Conservation (phyloP, 176 grass and related monocot genomes). For the Rhynchospora pubera region DNA sequence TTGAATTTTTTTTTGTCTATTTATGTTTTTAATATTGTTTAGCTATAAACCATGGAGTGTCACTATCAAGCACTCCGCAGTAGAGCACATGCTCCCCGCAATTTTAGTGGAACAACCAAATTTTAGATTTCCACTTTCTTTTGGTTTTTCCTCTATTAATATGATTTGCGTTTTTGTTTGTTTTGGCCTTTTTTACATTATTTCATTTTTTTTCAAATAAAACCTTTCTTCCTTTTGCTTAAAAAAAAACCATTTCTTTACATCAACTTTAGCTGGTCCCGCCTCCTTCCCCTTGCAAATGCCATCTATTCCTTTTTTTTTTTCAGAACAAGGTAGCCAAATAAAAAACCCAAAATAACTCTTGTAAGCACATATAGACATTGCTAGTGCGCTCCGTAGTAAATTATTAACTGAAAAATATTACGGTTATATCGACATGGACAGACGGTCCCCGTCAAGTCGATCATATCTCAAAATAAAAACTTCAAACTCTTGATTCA, state of each 20-base stretch:
- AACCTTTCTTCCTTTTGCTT: neutral
- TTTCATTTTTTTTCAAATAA: neutral
- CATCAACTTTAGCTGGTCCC: neutral
- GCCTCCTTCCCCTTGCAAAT: too few relatives aligned
- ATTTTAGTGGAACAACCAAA: conserved; percentile 7
- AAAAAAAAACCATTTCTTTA: neutral
- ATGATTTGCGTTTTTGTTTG: neutral
- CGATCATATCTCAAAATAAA: too few relatives aligned
- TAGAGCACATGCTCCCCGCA: neutral
- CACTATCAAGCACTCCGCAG: neutral
- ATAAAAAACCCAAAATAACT: too few relatives aligned
- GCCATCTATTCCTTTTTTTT: too few relatives aligned
- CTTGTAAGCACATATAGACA: too few relatives aligned
- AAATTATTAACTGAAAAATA: too few relatives aligned
- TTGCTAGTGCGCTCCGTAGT: too few relatives aligned
- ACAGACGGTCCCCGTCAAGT: too few relatives aligned
- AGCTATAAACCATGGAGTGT: neutral
- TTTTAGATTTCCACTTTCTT: neutral
- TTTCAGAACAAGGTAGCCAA: too few relatives aligned
- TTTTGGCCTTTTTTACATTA: neutral
- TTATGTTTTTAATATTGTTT: neutral
- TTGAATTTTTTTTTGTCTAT: neutral
- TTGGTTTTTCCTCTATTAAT: neutral
- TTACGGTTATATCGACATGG: too few relatives aligned
- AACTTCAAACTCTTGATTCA: too few relatives aligned